Percentiles rank a stretch among this genome's conserved stretches.
Conservation (phyloP, 306 rosid species). For the Mimosa pudica region DNA sequence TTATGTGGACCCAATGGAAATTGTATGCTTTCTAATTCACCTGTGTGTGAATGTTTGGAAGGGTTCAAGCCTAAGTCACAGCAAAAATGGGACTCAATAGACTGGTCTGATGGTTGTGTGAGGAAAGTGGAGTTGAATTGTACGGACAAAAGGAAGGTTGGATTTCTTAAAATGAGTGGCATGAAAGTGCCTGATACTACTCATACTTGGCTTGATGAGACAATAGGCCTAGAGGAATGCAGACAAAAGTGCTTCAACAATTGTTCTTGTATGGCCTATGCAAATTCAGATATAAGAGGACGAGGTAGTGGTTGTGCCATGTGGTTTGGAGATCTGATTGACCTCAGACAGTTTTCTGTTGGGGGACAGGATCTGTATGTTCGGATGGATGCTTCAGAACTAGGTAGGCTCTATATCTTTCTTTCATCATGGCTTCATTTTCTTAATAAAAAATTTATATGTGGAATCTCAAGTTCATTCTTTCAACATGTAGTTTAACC, state of each 20-base stretch:
- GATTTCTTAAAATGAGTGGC: slow-evolving; percentile 15
- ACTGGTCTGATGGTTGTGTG: slow-evolving; percentile 38
- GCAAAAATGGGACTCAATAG: not conserved
- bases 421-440: no score
- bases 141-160: slow-evolving; percentile 5
- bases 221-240: slow-evolving; percentile 51
- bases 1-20: slow-evolving; percentile 45
- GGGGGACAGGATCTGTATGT: slow-evolving; percentile 50
- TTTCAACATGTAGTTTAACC: not conserved
- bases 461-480: not conserved
- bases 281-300: slow-evolving; percentile 62
- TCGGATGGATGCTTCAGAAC: slow-evolving; percentile 44
- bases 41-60: slow-evolving; percentile 33
- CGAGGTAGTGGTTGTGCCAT: slow-evolving; percentile 64
- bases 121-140: slow-evolving; percentile 27
- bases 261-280: slow-evolving; percentile 64
- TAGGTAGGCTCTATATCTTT: slow-evolving; percentile 37
- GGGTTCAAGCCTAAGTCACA: slow-evolving; percentile 36
- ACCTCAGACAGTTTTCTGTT: slow-evolving; percentile 43
- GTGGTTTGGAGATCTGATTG: slow-evolving; percentile 68
- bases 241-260: slow-evolving; percentile 52
- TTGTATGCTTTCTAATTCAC: slow-evolving; percentile 30
- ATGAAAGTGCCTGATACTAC: slow-evolving; percentile 62
- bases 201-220: slow-evolving; percentile 46
- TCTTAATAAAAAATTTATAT: not conserved